A percentile compares a stretch with the other conserved stretches of the same genome.
phyloP scores from a whole-genome alignment of 2,329 filamentous ascomycete species.

The Calonectria ilicicola region DNA sequence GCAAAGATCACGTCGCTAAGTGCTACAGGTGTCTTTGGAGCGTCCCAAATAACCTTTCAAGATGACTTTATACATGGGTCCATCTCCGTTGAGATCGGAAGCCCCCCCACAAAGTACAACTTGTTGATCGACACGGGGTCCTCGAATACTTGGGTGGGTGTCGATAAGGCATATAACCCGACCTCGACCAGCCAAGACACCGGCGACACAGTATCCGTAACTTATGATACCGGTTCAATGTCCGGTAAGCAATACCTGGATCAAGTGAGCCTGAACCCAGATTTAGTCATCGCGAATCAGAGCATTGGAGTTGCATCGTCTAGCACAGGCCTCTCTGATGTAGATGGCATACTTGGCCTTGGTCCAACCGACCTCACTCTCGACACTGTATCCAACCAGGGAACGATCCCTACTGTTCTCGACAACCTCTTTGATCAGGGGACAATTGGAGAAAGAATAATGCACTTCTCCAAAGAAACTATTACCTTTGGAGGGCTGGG shows the following conservation, averaged over 20 bases:
- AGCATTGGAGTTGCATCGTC: neutral
- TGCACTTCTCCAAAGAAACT: neutral
- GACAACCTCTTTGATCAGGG: neutral
- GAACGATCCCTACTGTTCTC: neutral
- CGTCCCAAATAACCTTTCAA: neutral
- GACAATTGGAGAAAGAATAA: neutral
- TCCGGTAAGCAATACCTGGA: neutral
- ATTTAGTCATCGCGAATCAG: neutral
- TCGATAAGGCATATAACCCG: neutral
- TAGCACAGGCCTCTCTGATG: neutral
- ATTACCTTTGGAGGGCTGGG: neutral
- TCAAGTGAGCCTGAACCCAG: neutral
- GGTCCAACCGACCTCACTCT: neutral
- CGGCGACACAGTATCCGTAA: neutral
- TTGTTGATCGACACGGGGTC: neutral
- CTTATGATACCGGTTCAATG: neutral
- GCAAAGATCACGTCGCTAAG: neutral
- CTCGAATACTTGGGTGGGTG: neutral
- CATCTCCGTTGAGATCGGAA: neutral
- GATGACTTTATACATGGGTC: neutral
- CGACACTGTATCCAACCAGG: neutral
- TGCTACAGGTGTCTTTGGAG: neutral
- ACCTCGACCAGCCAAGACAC: neutral
- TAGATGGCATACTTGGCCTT: neutral
- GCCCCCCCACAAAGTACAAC: neutral